phyloP scores from a whole-genome alignment of 1,139 yeast genomes.

The Sugiyamaella japonica region DNA sequence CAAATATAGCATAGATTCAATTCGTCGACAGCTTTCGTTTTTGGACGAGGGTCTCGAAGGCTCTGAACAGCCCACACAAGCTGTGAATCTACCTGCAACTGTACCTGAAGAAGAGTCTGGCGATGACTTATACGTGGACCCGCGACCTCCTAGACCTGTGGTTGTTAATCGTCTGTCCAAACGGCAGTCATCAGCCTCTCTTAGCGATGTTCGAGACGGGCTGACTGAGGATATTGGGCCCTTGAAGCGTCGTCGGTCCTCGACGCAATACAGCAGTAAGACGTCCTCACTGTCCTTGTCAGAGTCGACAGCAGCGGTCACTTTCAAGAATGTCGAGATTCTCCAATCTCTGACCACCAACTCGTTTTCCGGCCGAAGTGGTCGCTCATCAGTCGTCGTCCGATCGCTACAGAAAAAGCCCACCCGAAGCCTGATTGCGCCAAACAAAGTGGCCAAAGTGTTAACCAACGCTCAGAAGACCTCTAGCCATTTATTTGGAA shows the following conservation, averaged over 20 bases:
- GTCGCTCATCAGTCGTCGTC: constrained; percentile 12
- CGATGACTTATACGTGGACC: constrained; percentile 10
- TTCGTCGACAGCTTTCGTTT: constrained; percentile 19
- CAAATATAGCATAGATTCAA: constrained; percentile 2
- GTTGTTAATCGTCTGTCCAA: constrained; percentile 16
- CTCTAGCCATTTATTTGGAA: constrained; percentile 7
- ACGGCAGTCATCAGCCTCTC: constrained; percentile 14
- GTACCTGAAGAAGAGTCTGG: constrained; percentile 10
- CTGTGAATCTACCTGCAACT: constrained; percentile 7
- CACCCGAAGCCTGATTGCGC: constrained; percentile 16
- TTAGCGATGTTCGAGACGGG: constrained; percentile 8
- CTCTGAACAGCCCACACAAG: constrained; percentile 6
- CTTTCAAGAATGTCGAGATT: constrained; percentile 20
- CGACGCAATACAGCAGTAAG: constrained; percentile 7
- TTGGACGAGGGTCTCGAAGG: constrained; percentile 16
- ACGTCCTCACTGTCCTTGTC: not conserved
- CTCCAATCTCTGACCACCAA: constrained; percentile 18
- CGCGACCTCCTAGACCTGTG: not conserved
- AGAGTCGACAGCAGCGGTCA: not conserved
- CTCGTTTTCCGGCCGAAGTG: constrained; percentile 9
- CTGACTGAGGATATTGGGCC: constrained; percentile 10
- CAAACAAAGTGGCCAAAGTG: constrained; percentile 15
- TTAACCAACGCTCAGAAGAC: constrained; percentile 9
- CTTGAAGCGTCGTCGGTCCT: constrained; percentile 1
- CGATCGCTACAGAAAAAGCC: constrained; percentile 4